These are phyloP conservation scores for Sinapis alba DNA, from an alignment of 441 rosid genomes.

Conservation along the genomic window DNA sequence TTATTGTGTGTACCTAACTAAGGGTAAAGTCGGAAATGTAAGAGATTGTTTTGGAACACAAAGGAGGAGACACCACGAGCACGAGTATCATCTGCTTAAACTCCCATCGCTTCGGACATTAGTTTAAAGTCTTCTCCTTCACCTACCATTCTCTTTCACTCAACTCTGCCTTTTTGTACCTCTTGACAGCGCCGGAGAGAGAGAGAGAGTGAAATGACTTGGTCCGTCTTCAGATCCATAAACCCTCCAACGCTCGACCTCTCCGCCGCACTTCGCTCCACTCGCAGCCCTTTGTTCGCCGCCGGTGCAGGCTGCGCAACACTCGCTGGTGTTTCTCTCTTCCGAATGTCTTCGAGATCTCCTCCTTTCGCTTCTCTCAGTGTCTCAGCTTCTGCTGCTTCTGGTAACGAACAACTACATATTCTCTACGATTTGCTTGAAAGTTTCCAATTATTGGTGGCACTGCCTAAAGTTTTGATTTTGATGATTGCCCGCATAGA, in stretches of 20 bases:
- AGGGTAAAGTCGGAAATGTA: constrained; percentile 35
- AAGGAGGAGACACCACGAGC: not conserved
- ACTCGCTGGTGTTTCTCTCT: constrained; percentile 48
- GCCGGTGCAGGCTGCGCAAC: constrained; percentile 61
- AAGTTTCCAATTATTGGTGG: not conserved
- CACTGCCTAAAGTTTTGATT: constrained; percentile 16
- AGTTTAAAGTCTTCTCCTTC: constrained; percentile 13
- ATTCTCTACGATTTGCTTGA: not conserved
- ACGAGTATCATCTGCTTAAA: constrained; percentile 43
- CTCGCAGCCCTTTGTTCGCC: constrained; percentile 45
- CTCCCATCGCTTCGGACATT: constrained; percentile 24
- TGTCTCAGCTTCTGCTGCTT: constrained; percentile 43
- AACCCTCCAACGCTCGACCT: constrained; percentile 46
- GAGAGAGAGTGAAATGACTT: constrained; percentile 48
- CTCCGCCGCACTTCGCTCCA: constrained; percentile 43
- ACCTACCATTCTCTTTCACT: constrained; percentile 33
- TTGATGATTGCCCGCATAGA: not conserved
- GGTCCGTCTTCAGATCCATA: constrained; percentile 53
- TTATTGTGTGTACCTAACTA: constrained; percentile 29
- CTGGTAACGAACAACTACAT: constrained; percentile 43
- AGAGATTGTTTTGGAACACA: constrained; percentile 17
- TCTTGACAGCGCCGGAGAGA: constrained; percentile 14
- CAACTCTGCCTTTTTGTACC: not conserved
- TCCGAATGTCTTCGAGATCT: constrained; percentile 44
- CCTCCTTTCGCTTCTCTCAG: constrained; percentile 63